These are phyloP conservation scores for Colletotrichum plurivorum DNA, from an alignment of 2,329 filamentous ascomycete species.

Conservation along the genomic window DNA sequence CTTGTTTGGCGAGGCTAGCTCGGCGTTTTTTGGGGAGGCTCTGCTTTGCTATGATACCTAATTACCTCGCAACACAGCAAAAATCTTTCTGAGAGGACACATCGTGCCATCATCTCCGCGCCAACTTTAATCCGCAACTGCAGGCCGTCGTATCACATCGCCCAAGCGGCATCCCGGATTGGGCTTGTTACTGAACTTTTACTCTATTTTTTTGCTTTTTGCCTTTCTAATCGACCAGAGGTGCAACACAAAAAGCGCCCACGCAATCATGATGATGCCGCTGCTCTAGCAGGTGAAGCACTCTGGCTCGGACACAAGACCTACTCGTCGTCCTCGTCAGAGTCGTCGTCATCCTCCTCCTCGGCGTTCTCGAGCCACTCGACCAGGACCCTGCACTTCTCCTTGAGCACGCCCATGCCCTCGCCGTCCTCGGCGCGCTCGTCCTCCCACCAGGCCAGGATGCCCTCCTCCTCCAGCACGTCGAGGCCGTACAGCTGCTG, in stretches of 20 bases:
- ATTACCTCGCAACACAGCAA: slow-evolving; percentile 20
- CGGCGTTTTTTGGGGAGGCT: slow-evolving; percentile 34
- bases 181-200: slow-evolving; percentile 12
- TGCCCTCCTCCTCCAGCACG: slow-evolving; percentile 89
- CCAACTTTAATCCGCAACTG: background rate
- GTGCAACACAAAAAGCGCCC: background rate
- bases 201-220: slow-evolving; percentile 25
- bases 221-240: slow-evolving; percentile 1
- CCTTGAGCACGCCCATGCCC: slow-evolving; percentile 78
- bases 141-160: too few species aligned
- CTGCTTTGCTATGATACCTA: slow-evolving; percentile 37
- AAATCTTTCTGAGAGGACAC: background rate
- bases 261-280: background rate
- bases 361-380: slow-evolving; percentile 87
- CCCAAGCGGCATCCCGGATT: too few species aligned
- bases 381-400: slow-evolving; percentile 83
- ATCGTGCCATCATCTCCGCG: background rate
- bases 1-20: slow-evolving; percentile 19
- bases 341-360: slow-evolving; percentile 76
- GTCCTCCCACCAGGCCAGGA: slow-evolving; percentile 91
- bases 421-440: slow-evolving; percentile 75
- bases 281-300: background rate
- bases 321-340: slow-evolving; percentile 51
- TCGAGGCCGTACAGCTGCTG: slow-evolving; percentile 91
- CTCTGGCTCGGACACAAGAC: slow-evolving; percentile 21